Evolutionary conservation across 164 flowering plant genomes (phyloP).

Genomic region (Vitis rupestris): DNA sequence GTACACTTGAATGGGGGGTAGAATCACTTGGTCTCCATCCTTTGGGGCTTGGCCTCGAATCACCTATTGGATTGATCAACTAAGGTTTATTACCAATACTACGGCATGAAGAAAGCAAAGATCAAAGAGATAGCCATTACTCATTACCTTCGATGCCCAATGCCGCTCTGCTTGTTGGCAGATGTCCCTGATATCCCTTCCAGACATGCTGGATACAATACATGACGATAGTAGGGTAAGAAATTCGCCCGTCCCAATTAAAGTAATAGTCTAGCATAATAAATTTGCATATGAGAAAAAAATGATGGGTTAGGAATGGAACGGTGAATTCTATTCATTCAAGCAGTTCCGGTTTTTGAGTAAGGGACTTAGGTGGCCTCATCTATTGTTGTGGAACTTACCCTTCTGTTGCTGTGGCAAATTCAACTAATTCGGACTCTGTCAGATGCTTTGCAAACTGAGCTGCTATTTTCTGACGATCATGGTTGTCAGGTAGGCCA

Average conservation of each 20-base stretch:
- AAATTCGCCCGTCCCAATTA: not conserved
- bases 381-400: constrained; percentile 29
- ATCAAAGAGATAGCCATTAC: not conserved
- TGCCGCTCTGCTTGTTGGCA: constrained; percentile 95
- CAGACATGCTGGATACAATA: constrained; percentile 69
- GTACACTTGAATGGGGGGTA: constrained; percentile 84
- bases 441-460: constrained; percentile 91
- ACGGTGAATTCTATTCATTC: not conserved
- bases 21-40: constrained; percentile 37
- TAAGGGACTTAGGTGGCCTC: too few relatives aligned
- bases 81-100: too few relatives aligned
- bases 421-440: constrained; percentile 59
- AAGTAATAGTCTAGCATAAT: not conserved
- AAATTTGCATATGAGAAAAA: too few relatives aligned
- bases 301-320: too few relatives aligned
- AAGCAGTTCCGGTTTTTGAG: not conserved
- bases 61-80: constrained; percentile 34
- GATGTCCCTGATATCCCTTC: constrained; percentile 86
- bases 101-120: not conserved
- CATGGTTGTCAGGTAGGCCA: constrained; percentile 74
- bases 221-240: not conserved
- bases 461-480: constrained; percentile 71
- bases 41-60: constrained; percentile 68
- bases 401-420: constrained; percentile 69
- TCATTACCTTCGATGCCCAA: constrained; percentile 95